A percentile compares a stretch with the other conserved stretches of the same genome.
phyloP scores from a whole-genome alignment of 2,329 filamentous ascomycete genomes.

The Purpureocillium takamizusanense region DNA sequence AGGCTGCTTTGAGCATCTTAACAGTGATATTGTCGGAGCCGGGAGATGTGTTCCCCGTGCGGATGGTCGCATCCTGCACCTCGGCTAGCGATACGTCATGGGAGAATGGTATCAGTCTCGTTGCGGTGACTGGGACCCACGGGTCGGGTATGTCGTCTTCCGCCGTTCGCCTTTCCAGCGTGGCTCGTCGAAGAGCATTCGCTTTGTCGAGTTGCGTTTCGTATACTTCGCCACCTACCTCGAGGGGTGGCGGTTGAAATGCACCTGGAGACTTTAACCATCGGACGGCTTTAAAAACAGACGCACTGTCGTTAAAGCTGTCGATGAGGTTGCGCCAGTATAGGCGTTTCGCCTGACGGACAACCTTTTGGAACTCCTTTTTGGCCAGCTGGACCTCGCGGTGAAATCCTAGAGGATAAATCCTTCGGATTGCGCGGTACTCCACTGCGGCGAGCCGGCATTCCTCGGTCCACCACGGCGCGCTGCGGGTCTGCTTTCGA shows the following conservation, averaged over 20 bases:
- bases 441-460: slow-evolving; percentile 5
- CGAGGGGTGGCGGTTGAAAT: slow-evolving; percentile 8
- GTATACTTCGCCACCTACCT: slow-evolving; percentile 7
- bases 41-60: slow-evolving; percentile 11
- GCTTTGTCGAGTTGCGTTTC: slow-evolving; percentile 10
- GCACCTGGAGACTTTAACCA: slow-evolving; percentile 7
- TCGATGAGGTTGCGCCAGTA: slow-evolving; percentile 9
- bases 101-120: slow-evolving; percentile 7
- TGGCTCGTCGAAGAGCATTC: slow-evolving; percentile 7
- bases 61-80: slow-evolving; percentile 6
- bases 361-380: slow-evolving; percentile 5
- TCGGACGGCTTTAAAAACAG: not conserved
- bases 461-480: slow-evolving; percentile 9
- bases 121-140: slow-evolving; percentile 4
- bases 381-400: slow-evolving; percentile 6
- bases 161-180: slow-evolving; percentile 7
- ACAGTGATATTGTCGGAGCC: slow-evolving; percentile 12
- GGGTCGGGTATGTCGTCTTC: slow-evolving; percentile 9
- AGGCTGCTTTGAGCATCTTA: slow-evolving; percentile 5
- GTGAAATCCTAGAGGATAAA: slow-evolving; percentile 7
- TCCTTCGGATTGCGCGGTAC: slow-evolving; percentile 6
- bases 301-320: slow-evolving; percentile 5
- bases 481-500: slow-evolving; percentile 4
- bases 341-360: slow-evolving; percentile 4
- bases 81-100: slow-evolving; percentile 8